phyloP scores from a whole-genome alignment of 2,329 filamentous ascomycete species.

The Phyllosticta ampelicida region DNA sequence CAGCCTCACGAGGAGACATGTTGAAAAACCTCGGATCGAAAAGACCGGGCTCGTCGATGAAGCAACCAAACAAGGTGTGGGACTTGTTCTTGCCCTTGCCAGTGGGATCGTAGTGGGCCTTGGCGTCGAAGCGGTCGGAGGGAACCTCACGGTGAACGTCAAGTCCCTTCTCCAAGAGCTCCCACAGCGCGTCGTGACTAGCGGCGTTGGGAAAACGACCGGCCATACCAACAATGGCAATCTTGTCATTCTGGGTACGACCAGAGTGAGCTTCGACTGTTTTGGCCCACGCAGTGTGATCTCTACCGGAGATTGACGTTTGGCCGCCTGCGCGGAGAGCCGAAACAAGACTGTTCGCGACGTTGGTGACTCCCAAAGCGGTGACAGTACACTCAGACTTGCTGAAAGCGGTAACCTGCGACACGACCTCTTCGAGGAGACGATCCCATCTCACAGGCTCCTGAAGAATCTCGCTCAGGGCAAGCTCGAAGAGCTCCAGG shows the following conservation, averaged over 20 bases:
- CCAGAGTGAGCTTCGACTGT: constrained; percentile 20
- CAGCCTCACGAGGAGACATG: constrained; percentile 72
- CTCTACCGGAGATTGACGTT: constrained; percentile 31
- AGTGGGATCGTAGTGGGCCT: constrained; percentile 59
- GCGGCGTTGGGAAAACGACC: constrained; percentile 66
- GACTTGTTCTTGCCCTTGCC: constrained; percentile 67
- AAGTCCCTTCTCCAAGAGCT: constrained; percentile 61
- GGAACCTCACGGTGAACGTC: constrained; percentile 62
- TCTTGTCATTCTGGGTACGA: constrained; percentile 51
- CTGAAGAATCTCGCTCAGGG: constrained; percentile 36
- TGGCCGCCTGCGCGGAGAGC: constrained; percentile 42
- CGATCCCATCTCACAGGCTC: constrained; percentile 40
- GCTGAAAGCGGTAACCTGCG: constrained; percentile 33
- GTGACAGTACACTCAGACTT: constrained; percentile 34
- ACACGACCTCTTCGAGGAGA: constrained; percentile 37
- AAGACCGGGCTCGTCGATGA: constrained; percentile 61
- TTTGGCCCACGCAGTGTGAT: constrained; percentile 36
- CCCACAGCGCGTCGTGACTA: constrained; percentile 62
- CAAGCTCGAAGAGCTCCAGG: constrained; percentile 34
- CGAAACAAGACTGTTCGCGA: constrained; percentile 45
- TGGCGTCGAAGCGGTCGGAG: constrained; percentile 60
- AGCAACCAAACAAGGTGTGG: constrained; percentile 66
- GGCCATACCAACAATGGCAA: constrained; percentile 78
- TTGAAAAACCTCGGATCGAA: constrained; percentile 83
- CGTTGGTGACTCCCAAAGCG: constrained; percentile 42